A percentile compares a stretch with the other conserved stretches of the same genome.
Evolutionary conservation across 495 filamentous ascomycete species (phyloP).

Genomic region (Hyaloscypha bicolor): DNA sequence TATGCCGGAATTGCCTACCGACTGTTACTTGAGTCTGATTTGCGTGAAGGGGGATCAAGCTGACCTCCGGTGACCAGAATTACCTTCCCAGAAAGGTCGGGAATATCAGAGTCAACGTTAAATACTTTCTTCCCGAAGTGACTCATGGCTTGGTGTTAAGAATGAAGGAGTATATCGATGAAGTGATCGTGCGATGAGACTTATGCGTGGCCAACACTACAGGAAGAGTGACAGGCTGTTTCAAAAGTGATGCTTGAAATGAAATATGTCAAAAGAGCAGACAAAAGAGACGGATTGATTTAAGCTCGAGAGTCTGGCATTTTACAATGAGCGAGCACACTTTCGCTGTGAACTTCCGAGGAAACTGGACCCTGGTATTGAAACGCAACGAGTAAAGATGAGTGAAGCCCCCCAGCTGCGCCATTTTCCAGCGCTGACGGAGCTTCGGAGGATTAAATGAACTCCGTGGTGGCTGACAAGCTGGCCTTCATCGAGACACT

Average conservation of each 20-base stretch:
- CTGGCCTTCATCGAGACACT: no score
- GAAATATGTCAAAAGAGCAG: neutral
- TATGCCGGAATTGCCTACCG: constrained; percentile 61
- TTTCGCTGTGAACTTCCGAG: neutral
- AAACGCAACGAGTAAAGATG: neutral
- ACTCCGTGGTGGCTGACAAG: no score
- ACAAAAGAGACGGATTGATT: neutral
- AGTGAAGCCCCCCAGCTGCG: neutral
- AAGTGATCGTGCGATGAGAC: neutral
- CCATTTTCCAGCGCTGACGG: neutral
- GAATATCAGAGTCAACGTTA: constrained; percentile 58
- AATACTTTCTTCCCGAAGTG: constrained; percentile 34
- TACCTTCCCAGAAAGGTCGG: constrained; percentile 56
- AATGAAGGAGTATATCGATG: neutral
- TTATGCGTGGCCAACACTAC: no score
- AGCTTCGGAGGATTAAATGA: neutral
- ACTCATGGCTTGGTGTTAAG: neutral
- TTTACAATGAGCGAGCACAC: neutral
- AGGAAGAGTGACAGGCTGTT: no score
- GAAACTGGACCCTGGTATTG: neutral
- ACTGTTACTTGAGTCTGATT: neutral
- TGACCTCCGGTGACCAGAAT: constrained; percentile 64
- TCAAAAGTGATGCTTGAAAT: no score
- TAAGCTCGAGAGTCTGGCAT: no score
- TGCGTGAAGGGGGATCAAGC: neutral